phyloP scores from a whole-genome alignment of 164 flowering plant genomes.

The Tinospora cordifolia region DNA sequence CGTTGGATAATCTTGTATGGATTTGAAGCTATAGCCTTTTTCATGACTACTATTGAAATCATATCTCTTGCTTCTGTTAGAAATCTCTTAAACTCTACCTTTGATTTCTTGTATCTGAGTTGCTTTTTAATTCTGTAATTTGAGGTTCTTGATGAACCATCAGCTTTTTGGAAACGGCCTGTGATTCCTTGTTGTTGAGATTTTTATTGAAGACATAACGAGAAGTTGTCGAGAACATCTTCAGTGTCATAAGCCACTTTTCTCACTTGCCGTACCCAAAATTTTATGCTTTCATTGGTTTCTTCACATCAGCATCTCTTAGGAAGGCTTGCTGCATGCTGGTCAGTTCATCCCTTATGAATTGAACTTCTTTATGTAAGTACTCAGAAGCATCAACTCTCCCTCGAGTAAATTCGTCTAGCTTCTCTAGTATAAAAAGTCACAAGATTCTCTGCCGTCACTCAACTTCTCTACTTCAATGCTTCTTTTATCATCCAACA shows the following conservation, averaged over 20 bases:
- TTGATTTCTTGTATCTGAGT: slow-evolving; percentile 6
- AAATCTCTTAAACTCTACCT: neutral
- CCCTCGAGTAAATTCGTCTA: too few relatives aligned
- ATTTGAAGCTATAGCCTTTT: neutral
- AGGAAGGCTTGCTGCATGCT: slow-evolving; percentile 18
- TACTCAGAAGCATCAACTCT: too few relatives aligned
- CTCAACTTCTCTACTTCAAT: too few relatives aligned
- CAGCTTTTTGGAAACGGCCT: neutral
- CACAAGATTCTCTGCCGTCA: too few relatives aligned
- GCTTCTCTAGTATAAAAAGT: too few relatives aligned
- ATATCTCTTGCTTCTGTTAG: slow-evolving; percentile 7
- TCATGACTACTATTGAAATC: neutral
- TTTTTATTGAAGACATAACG: neutral
- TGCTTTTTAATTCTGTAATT: neutral
- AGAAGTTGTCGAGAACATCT: slow-evolving; percentile 17
- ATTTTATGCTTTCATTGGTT: slow-evolving; percentile 3
- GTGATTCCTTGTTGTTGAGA: too few relatives aligned
- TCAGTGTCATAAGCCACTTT: slow-evolving; percentile 14
- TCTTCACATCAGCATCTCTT: slow-evolving; percentile 10
- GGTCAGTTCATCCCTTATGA: slow-evolving; percentile 9
- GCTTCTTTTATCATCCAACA: too few relatives aligned
- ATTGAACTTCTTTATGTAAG: neutral
- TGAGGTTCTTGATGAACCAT: neutral
- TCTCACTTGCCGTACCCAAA: slow-evolving; percentile 21
- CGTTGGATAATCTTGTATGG: neutral